phyloP scores from a whole-genome alignment of 2,329 filamentous ascomycete genomes.

The Hymenoscyphus scutula region DNA sequence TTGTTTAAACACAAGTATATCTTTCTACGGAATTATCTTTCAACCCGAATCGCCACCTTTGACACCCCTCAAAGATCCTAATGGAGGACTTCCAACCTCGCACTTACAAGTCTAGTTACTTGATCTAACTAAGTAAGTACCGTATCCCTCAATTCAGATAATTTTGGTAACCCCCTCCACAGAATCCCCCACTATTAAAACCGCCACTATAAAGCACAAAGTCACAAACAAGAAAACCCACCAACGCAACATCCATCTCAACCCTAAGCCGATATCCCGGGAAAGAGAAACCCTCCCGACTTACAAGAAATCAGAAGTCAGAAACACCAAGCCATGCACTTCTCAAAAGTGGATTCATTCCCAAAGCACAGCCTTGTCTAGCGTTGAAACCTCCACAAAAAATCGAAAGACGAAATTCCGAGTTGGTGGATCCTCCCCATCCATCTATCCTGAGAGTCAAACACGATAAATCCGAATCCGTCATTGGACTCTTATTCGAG shows the following conservation, averaged over 20 bases:
- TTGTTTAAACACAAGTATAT: too few species aligned
- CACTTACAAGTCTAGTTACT: too few species aligned
- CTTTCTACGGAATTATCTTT: too few species aligned
- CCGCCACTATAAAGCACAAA: neutral
- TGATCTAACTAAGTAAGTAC: too few species aligned
- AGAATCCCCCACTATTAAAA: neutral
- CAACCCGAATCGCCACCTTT: too few species aligned
- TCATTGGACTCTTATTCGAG: too few species aligned
- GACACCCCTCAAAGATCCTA: too few species aligned
- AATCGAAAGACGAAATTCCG: neutral
- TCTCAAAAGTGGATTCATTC: neutral
- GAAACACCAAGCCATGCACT: neutral
- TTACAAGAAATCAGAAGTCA: neutral
- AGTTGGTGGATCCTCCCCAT: neutral
- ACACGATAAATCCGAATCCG: too few species aligned
- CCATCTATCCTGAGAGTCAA: too few species aligned
- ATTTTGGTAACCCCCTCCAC: too few species aligned
- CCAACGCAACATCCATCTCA: neutral
- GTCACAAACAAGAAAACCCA: neutral
- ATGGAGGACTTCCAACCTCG: too few species aligned
- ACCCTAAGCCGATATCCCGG: neutral
- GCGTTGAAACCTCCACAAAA: constrained; percentile 2
- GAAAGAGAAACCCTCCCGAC: neutral
- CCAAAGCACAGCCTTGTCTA: neutral
- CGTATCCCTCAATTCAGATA: too few species aligned